A percentile compares a stretch with the other conserved stretches of the same genome.
phyloP scores from a whole-genome alignment of 2,329 filamentous ascomycete species.

The Neonectria neomacrospora region DNA sequence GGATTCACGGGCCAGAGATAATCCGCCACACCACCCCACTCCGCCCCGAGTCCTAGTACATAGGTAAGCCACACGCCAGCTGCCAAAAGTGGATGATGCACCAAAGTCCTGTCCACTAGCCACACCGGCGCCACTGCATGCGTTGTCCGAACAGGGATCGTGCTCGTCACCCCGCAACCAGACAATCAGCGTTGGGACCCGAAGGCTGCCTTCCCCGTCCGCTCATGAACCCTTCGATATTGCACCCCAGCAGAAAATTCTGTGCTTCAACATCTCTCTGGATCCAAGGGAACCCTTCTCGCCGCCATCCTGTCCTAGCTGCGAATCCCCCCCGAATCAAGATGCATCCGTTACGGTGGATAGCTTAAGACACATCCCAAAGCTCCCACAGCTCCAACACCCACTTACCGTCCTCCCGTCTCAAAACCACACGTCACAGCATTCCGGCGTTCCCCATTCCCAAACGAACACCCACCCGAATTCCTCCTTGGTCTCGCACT shows the following conservation, averaged over 20 bases:
- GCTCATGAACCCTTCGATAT: conserved; percentile 6
- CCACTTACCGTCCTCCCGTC: conserved; percentile 1
- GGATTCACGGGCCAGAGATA: not conserved
- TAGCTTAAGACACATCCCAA: conserved; percentile 18
- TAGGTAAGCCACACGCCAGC: conserved; percentile 6
- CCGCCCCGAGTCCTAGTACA: not conserved
- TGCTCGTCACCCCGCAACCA: conserved; percentile 32
- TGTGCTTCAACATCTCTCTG: conserved; percentile 3
- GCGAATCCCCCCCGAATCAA: conserved; percentile 1
- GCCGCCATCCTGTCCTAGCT: not conserved
- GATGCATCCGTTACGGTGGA: conserved; percentile 22
- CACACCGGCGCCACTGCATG: conserved; percentile 16
- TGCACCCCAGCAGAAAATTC: conserved; percentile 5
- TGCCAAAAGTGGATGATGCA: conserved; percentile 1
- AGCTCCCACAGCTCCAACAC: not conserved
- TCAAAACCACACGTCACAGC: conserved; percentile 10
- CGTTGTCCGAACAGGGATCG: conserved; percentile 20
- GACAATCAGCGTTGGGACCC: conserved; percentile 15
- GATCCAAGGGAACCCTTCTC: not conserved
- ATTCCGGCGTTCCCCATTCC: conserved; percentile 22
- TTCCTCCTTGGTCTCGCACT: not conserved
- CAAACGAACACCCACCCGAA: not conserved
- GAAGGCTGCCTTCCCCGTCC: conserved; percentile 9
- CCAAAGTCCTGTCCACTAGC: not conserved
- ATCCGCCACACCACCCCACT: conserved; percentile 7